Conservation (phyloP, 768 basidiomycete genomes). For the Punctularia strigosozonata region DNA sequence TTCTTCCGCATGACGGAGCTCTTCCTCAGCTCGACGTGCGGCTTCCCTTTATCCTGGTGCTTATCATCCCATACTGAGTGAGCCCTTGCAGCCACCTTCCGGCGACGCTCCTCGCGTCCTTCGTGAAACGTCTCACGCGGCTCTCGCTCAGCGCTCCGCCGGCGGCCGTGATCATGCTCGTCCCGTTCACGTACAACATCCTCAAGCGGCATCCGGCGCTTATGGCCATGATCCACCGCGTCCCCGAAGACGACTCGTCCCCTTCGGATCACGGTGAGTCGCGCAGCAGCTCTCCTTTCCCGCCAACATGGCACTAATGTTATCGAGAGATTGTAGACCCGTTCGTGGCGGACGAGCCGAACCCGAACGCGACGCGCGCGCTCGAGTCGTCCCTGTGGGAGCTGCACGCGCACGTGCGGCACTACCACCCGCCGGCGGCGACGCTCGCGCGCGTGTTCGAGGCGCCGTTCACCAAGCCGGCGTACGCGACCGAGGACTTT, state of each 20-base stretch:
- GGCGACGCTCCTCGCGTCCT: constrained; percentile 84
- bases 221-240: constrained; percentile 87
- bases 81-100: constrained; percentile 61
- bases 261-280: no score
- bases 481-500: constrained; percentile 89
- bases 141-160: constrained; percentile 81
- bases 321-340: constrained; percentile 38
- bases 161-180: constrained; percentile 78
- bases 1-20: constrained; percentile 91
- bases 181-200: constrained; percentile 92
- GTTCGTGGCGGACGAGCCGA: constrained; percentile 51
- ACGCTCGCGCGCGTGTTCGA: constrained; percentile 77
- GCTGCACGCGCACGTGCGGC: constrained; percentile 60
- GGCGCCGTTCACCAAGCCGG: constrained; percentile 90
- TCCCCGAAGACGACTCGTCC: constrained; percentile 23
- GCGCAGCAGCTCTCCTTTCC: constrained; percentile 23
- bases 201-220: constrained; percentile 85
- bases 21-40: constrained; percentile 87
- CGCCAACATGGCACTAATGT: not conserved
- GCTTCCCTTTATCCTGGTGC: constrained; percentile 8
- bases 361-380: constrained; percentile 71
- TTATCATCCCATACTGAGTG: not conserved
- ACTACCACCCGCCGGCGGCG: constrained; percentile 85
- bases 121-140: constrained; percentile 82
- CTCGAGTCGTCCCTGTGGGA: constrained; percentile 92